Evolutionary conservation across 495 filamentous ascomycete species (phyloP).

Genomic region (Tricharina praecox): DNA sequence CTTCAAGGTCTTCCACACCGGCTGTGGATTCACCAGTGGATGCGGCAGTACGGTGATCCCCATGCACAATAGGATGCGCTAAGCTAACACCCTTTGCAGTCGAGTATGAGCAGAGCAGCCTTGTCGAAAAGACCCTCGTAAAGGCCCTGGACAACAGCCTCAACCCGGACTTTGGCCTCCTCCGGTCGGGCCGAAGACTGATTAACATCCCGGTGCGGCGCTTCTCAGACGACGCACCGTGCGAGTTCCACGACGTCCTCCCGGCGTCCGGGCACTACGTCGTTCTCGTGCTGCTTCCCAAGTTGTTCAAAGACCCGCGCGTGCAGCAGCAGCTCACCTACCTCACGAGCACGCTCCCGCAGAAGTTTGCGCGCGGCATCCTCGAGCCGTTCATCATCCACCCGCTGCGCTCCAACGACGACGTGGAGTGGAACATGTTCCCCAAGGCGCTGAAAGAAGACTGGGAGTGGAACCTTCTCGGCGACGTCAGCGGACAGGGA

Average conservation of each 20-base stretch:
- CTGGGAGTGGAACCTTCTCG: conserved; percentile 12
- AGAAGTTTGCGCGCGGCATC: conserved; percentile 6
- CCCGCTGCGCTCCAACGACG: conserved; percentile 6
- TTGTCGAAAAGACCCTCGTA: conserved; percentile 3
- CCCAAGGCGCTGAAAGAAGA: conserved; percentile 6
- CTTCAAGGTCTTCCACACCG: conserved; percentile 14
- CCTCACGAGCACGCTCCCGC: not conserved
- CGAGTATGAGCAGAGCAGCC: conserved; percentile 16
- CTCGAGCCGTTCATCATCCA: conserved; percentile 13
- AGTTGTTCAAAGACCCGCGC: not conserved
- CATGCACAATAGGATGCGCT: not conserved
- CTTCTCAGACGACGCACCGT: conserved; percentile 31
- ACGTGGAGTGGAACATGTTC: conserved; percentile 13
- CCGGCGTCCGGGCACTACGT: conserved; percentile 31
- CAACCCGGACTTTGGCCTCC: conserved; percentile 6
- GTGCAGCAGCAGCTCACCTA: conserved; percentile 16
- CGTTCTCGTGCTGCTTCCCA: conserved; percentile 30
- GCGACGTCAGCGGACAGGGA: not conserved
- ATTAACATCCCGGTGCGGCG: conserved; percentile 25
- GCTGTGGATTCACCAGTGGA: conserved; percentile 22
- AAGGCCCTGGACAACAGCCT: not conserved
- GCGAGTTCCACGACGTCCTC: conserved; percentile 34
- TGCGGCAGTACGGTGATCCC: conserved; percentile 10
- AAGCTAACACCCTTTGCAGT: not conserved
- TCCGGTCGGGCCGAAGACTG: conserved; percentile 11